phyloP scores from a whole-genome alignment of 2,329 filamentous ascomycete species.

The Fusarium sp. region DNA sequence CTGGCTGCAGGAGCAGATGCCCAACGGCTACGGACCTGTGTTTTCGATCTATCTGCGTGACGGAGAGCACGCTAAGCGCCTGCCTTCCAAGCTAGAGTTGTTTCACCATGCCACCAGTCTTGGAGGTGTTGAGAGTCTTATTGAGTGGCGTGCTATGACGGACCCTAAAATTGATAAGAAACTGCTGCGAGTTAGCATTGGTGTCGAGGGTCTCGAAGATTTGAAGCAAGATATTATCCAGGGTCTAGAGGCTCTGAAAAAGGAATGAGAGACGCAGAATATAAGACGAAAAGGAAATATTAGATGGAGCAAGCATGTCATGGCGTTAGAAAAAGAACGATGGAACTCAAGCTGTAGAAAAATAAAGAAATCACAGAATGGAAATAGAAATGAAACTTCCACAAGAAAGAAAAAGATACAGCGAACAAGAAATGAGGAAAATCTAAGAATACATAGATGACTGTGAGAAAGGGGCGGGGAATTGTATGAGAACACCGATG shows the following conservation, averaged over 20 bases:
- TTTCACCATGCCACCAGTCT: conserved; percentile 97
- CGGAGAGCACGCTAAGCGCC: conserved; percentile 67
- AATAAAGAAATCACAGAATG: conserved; percentile 7
- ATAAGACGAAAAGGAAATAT: not conserved
- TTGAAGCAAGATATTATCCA: conserved; percentile 77
- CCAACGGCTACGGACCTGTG: conserved; percentile 87
- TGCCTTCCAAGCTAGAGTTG: conserved; percentile 82
- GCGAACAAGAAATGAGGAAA: not conserved
- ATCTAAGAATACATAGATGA: conserved; percentile 3
- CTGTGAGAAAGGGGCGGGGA: not conserved
- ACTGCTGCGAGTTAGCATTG: conserved; percentile 84
- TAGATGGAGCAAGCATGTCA: not conserved
- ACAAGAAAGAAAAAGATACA: not conserved
- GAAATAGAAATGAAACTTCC: not conserved
- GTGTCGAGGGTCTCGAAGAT: conserved; percentile 89
- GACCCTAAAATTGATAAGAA: conserved; percentile 77
- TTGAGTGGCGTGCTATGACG: conserved; percentile 95
- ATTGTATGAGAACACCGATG: not conserved
- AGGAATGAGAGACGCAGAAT: not conserved
- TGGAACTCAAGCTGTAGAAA: not conserved
- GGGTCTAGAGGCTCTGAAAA: conserved; percentile 68
- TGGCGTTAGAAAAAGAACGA: not conserved
- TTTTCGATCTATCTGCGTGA: conserved; percentile 78
- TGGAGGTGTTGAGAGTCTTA: conserved; percentile 92
- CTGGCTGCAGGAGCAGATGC: conserved; percentile 92